Conservation (phyloP, 768 basidiomycete species). For the Podaxis sp. region DNA sequence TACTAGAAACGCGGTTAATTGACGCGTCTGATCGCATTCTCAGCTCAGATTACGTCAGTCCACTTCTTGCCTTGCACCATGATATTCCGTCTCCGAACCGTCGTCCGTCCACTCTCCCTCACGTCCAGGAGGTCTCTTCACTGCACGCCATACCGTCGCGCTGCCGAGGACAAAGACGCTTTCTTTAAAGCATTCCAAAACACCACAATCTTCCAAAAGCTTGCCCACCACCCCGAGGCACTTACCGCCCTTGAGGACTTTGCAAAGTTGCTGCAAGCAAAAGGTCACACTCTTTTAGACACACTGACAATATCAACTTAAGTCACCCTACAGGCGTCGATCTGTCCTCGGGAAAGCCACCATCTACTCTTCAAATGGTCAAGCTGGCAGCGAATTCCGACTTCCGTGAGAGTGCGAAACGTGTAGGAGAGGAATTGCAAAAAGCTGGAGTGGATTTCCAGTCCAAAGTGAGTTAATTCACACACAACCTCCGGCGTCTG, state of each 20-base stretch:
- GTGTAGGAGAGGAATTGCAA: slow-evolving; percentile 48
- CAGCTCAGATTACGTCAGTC: slow-evolving; percentile 18
- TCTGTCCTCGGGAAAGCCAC: slow-evolving; percentile 38
- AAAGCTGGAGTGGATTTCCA: slow-evolving; percentile 61
- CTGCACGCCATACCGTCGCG: slow-evolving; percentile 12
- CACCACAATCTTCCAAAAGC: slow-evolving; percentile 45
- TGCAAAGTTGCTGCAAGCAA: slow-evolving; percentile 43
- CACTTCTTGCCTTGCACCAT: slow-evolving; percentile 7
- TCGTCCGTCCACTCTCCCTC: slow-evolving; percentile 8
- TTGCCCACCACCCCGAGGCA: slow-evolving; percentile 50
- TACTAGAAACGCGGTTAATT: background rate
- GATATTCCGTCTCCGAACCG: slow-evolving; percentile 8
- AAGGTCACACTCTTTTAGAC: slow-evolving; percentile 32
- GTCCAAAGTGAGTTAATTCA: slow-evolving; percentile 46
- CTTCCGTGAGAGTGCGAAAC: slow-evolving; percentile 48
- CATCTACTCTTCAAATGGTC: slow-evolving; percentile 53
- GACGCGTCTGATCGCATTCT: background rate
- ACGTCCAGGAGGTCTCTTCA: slow-evolving; percentile 16
- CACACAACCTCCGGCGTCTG: background rate
- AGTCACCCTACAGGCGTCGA: slow-evolving; percentile 44
- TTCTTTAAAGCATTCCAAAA: slow-evolving; percentile 31
- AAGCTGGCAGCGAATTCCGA: slow-evolving; percentile 52
- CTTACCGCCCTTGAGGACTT: slow-evolving; percentile 48
- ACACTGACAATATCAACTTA: background rate
- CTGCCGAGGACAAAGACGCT: slow-evolving; percentile 12